Evolutionary conservation across 805 yeast species (phyloP), one percentile per base, ranked within the genome.

Genomic region (Cyberlindnera euphorbiiphila): DNA sequence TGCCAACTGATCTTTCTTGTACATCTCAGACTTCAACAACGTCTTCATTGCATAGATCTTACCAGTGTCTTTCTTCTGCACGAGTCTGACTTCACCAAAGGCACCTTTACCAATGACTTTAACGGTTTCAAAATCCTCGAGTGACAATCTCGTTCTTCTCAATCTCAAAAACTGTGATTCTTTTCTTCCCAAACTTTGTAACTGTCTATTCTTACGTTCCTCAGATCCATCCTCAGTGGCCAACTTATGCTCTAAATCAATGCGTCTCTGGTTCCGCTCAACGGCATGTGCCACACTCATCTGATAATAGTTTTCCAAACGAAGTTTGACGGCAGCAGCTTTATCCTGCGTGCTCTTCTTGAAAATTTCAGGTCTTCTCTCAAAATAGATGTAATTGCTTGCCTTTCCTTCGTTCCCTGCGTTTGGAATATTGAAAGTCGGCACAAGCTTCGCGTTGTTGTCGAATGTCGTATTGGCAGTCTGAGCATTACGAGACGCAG

Each of bases 61-160:
- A 47, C 83, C 79, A 1, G 98, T 91, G 56, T 93, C 99, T 50
- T 78, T 81, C 68, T 94, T 94, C 49, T 88, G 77, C 2, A 98
- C 98, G 46, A 93, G 66, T 56, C 87, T 88, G 20, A 93, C 99
- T 63, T 93, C 96, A 33, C 99, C 99, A 60, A 93, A 93, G 4
- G 98, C 99, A 59, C 99, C 99, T 67, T 93, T 98, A 23, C 99
- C 99, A 28, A 93, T 97, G 62, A 93, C 98, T 6, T 98, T 93
- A 44, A 93, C 83, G 67, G 93, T 87, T 55, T 88, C 93, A 59
- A 93, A 93, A 61, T 93, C 98, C 47, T 89, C 91, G 54, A 88
- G 85, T 53, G 84, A 83, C 25, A 96, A 93, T 63, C 87, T 86
- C 36, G 88, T 73, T 60, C 99, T 76, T 56, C 97, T 74, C 56